phyloP scores from a whole-genome alignment of 139 green algal genomes.

The Volvox reticuliferus region DNA sequence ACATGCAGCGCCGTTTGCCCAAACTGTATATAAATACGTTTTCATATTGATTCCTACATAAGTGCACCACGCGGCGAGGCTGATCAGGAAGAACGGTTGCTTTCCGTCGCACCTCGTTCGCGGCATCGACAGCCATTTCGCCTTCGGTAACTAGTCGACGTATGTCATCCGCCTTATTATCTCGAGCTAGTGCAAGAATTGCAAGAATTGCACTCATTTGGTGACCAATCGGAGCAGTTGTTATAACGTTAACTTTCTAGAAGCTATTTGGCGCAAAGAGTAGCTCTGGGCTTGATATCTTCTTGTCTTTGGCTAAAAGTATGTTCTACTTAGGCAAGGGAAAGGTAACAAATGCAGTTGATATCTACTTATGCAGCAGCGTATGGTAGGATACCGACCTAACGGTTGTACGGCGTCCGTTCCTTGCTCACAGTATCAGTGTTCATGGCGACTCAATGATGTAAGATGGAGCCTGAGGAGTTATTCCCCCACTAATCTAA shows the following conservation, averaged over 20 bases:
- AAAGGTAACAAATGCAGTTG: too few species aligned
- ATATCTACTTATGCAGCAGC: too few species aligned
- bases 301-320: too few species aligned
- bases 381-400: too few species aligned
- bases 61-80: too few species aligned
- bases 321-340: too few species aligned
- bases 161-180: conserved; percentile 60
- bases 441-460: too few species aligned
- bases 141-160: conserved; percentile 16
- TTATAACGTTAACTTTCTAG: neutral
- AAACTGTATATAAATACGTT: conserved; percentile 52
- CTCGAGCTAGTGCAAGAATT: conserved; percentile 51
- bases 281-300: neutral
- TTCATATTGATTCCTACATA: too few species aligned
- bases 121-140: conserved; percentile 41
- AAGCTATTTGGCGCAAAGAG: neutral
- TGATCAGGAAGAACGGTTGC: neutral
- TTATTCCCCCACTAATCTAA: too few species aligned
- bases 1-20: conserved; percentile 76
- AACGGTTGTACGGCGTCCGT: too few species aligned
- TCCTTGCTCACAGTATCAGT: too few species aligned
- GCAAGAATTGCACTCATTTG: conserved; percentile 15
- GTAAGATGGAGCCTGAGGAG: too few species aligned
- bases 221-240: neutral
- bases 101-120: conserved; percentile 52